phyloP scores from a whole-genome alignment of 1,284 basidiomycete species.

The Malassezia slooffiae region DNA sequence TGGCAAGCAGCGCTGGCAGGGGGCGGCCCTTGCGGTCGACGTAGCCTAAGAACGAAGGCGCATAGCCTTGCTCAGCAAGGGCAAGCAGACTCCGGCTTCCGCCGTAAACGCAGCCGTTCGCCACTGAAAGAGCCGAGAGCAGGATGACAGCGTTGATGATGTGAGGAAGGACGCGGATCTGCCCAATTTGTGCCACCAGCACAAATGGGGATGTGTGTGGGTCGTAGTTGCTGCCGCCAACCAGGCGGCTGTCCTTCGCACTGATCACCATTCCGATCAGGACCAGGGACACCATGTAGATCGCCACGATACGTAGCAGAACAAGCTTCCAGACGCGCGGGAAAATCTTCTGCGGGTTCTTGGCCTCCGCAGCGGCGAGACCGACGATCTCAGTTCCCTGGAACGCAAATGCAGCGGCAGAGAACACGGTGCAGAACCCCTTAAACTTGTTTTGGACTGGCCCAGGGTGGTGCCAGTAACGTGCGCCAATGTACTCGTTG shows the following conservation, averaged over 20 bases:
- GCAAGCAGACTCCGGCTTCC: slow-evolving; percentile 46
- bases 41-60: slow-evolving; percentile 47
- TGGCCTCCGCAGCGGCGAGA: slow-evolving; percentile 61
- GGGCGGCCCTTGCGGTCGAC: slow-evolving; percentile 52
- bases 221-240: slow-evolving; percentile 23
- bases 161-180: slow-evolving; percentile 49
- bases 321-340: slow-evolving; percentile 31
- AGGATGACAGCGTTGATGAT: slow-evolving; percentile 51
- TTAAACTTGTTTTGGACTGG: slow-evolving; percentile 49
- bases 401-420: slow-evolving; percentile 49
- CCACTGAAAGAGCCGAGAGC: slow-evolving; percentile 47
- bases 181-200: slow-evolving; percentile 48
- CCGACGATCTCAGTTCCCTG: slow-evolving; percentile 73
- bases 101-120: slow-evolving; percentile 47
- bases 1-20: slow-evolving; percentile 46
- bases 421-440: slow-evolving; percentile 44
- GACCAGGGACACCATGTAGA: slow-evolving; percentile 49
- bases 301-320: slow-evolving; percentile 48
- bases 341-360: slow-evolving; percentile 46
- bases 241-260: slow-evolving; percentile 22
- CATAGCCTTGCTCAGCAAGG: slow-evolving; percentile 46
- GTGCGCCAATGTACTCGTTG: slow-evolving; percentile 20
- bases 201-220: slow-evolving; percentile 51
- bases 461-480: slow-evolving; percentile 30
- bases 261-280: slow-evolving; percentile 37